Evolutionary conservation across 1,139 yeast genomes (phyloP), one percentile per base, ranked within the genome.

Genomic region (Magnusiomyces fungicola): DNA sequence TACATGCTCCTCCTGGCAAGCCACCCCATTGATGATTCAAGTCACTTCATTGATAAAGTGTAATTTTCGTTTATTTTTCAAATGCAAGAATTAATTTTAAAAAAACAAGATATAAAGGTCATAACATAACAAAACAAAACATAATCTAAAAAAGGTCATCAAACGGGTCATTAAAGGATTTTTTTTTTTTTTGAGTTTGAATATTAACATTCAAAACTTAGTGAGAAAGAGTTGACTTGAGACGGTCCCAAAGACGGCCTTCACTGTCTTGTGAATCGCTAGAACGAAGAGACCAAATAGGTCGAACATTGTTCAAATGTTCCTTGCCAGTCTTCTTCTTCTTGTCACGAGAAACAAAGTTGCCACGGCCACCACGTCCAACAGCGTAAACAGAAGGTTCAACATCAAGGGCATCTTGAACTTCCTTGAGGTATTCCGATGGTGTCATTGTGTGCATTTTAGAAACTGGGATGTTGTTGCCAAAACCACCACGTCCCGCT

Each of bases 401-500:
- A 14, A 58, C 60, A 43, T 61, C 64, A 39, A 59, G 43, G 23
- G 68, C 67, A 34, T 58, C 52, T 51, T 63, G 58, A 32, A 63
- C 68, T 50, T 67, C 70, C 43, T 58, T 48, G 18, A 68, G 58
- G 49, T 66, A 65, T 55, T 68, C 67, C 30, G 59, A 56, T 1
- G 69, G 68, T 2, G 69, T 55, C 58, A 58, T 52, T 14, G 64
- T 55, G 29, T 61, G 56, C 60, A 64, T 59, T 36, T 61, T 53
- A 21, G 61, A 54, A 16, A 67, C 64, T 9, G 67, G 61, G 30
- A 64, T 58, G 34, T 58, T 58, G 59, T 68, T 68, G 18, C 71
- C 71, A 39, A 57, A 65, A 36, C 71, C 71, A 21, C 71, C 71
- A 30, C 71, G 61, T 32, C 71, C 71, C 12, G 69, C 61, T 24